These are phyloP conservation scores for Exobasidium rhododendri DNA, from an alignment of 1,284 basidiomycete species.

Conservation along the genomic window DNA sequence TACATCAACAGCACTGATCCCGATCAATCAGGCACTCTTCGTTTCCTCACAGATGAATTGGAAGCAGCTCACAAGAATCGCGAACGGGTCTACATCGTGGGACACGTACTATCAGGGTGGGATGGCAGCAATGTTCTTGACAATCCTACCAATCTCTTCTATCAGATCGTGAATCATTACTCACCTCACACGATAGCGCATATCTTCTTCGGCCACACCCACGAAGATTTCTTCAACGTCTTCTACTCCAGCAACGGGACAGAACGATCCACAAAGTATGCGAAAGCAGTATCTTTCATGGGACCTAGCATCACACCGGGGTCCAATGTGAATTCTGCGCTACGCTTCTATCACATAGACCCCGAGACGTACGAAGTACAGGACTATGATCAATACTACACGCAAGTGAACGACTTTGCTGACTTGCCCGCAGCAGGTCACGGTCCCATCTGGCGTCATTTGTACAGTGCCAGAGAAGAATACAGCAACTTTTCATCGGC, in stretches of 20 bases:
- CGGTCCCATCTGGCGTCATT: conserved; percentile 68
- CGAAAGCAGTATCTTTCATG: conserved; percentile 52
- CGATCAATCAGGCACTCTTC: conserved; percentile 71
- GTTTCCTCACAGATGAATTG: conserved; percentile 76
- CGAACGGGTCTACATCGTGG: conserved; percentile 68
- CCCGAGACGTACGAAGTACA: conserved; percentile 58
- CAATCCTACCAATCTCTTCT: conserved; percentile 43
- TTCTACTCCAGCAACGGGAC: conserved; percentile 74
- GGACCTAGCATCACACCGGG: conserved; percentile 71
- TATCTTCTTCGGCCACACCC: conserved; percentile 77
- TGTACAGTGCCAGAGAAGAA: conserved; percentile 69
- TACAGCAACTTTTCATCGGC: conserved; percentile 62
- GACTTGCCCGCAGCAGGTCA: conserved; percentile 60
- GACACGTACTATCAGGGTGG: conserved; percentile 73
- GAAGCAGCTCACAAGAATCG: conserved; percentile 56
- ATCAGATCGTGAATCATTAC: conserved; percentile 70
- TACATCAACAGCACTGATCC: conserved; percentile 71
- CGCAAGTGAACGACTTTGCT: conserved; percentile 28
- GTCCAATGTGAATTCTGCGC: conserved; percentile 72
- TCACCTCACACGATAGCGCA: conserved; percentile 73
- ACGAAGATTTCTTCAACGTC: conserved; percentile 75
- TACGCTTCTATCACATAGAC: conserved; percentile 75
- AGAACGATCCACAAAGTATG: conserved; percentile 3
- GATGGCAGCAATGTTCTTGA: conserved; percentile 63
- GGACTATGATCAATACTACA: conserved; percentile 51